Percentiles rank a stretch among this genome's conserved stretches.
phyloP scores from a whole-genome alignment of 345 rosid species.

The Murraya paniculata region DNA sequence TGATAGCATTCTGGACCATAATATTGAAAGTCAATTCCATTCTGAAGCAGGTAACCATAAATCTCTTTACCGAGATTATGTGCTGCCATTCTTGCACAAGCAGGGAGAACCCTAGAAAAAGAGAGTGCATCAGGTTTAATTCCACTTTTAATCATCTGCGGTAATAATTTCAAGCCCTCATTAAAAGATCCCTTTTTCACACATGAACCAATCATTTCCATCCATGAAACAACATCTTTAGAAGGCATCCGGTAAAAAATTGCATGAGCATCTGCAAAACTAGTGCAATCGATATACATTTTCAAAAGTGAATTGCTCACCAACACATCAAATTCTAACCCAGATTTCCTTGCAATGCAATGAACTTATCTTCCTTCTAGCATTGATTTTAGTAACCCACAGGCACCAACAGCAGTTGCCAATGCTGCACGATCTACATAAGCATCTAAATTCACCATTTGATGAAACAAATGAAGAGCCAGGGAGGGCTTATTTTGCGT shows the following conservation, averaged over 20 bases:
- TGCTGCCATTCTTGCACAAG: slow-evolving; percentile 49
- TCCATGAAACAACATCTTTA: slow-evolving; percentile 51
- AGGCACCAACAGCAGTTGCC: slow-evolving; percentile 40
- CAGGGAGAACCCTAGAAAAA: slow-evolving; percentile 40
- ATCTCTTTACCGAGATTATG: slow-evolving; percentile 50
- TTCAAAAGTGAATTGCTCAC: slow-evolving; percentile 46
- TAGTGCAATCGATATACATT: slow-evolving; percentile 45
- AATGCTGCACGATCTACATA: slow-evolving; percentile 37
- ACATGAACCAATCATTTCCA: slow-evolving; percentile 36
- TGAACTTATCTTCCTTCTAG: slow-evolving; percentile 40
- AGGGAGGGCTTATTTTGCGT: slow-evolving; percentile 29
- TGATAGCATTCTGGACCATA: slow-evolving; percentile 37
- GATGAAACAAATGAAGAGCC: slow-evolving; percentile 35
- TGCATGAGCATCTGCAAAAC: slow-evolving; percentile 32
- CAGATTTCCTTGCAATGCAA: slow-evolving; percentile 30
- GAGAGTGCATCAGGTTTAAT: slow-evolving; percentile 39
- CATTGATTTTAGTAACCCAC: slow-evolving; percentile 35
- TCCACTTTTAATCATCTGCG: slow-evolving; percentile 37
- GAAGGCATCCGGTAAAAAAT: slow-evolving; percentile 37
- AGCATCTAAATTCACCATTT: slow-evolving; percentile 30
- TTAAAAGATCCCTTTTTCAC: slow-evolving; percentile 47
- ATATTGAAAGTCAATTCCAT: slow-evolving; percentile 30
- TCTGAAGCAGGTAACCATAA: slow-evolving; percentile 46
- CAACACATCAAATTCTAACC: slow-evolving; percentile 42
- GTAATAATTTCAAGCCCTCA: slow-evolving; percentile 46